phyloP scores from a whole-genome alignment of 2,329 filamentous ascomycete species.

The Diplocarpon mali region DNA sequence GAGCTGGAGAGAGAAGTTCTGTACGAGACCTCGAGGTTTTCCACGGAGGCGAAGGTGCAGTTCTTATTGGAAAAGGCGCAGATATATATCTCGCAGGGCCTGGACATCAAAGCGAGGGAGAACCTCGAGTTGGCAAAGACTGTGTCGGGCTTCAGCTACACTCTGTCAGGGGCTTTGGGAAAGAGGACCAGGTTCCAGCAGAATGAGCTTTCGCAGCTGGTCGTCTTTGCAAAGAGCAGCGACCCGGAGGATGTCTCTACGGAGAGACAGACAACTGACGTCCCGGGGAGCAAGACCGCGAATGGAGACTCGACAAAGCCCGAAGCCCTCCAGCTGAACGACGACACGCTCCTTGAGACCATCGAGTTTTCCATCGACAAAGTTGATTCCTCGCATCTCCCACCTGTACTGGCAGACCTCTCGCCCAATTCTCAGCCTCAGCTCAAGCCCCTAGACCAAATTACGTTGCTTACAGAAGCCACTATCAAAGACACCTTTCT shows the following conservation, averaged over 20 bases:
- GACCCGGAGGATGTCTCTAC: constrained; percentile 11
- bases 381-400: constrained; percentile 38
- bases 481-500: constrained; percentile 83
- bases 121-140: constrained; percentile 58
- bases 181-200: constrained; percentile 76
- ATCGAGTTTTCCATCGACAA: constrained; percentile 58
- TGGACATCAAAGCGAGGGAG: constrained; percentile 62
- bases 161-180: constrained; percentile 74
- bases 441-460: constrained; percentile 73
- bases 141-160: constrained; percentile 65
- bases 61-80: constrained; percentile 76
- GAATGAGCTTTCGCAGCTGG: constrained; percentile 73
- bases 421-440: constrained; percentile 73
- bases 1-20: constrained; percentile 35
- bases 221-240: constrained; percentile 76
- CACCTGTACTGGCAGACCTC: constrained; percentile 49
- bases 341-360: constrained; percentile 83
- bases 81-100: constrained; percentile 73
- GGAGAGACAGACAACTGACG: constrained; percentile 12
- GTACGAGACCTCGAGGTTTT: constrained; percentile 29
- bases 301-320: constrained; percentile 36
- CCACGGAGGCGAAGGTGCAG: constrained; percentile 44
- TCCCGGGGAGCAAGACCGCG: constrained; percentile 9
- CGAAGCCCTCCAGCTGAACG: constrained; percentile 67
- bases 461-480: constrained; percentile 76